Evolutionary conservation across 805 yeast genomes (phyloP).

Genomic region (Cyberlindnera mrakii): DNA sequence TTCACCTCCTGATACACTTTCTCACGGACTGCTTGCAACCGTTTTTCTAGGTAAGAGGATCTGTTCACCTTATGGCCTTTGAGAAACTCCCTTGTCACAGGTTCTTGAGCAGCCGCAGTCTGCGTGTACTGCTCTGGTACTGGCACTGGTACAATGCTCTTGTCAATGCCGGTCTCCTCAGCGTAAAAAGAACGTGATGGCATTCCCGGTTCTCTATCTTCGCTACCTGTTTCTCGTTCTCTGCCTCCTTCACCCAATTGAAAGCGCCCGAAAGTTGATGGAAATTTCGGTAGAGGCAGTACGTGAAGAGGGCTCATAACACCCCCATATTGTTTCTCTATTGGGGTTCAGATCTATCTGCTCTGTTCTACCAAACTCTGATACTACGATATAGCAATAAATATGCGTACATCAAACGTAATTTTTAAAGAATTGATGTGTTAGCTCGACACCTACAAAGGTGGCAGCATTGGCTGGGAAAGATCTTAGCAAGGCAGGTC

Average conservation of each 20-base stretch:
- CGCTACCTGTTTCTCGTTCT: not conserved
- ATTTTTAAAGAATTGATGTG: slow-evolving; percentile 37
- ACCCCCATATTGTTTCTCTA: too few relatives aligned
- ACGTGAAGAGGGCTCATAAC: too few relatives aligned
- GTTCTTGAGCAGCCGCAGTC: not conserved
- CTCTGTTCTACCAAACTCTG: too few relatives aligned
- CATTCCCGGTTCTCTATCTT: not conserved
- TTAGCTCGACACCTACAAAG: slow-evolving; percentile 88
- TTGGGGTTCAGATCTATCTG: too few relatives aligned
- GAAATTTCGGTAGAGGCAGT: too few relatives aligned
- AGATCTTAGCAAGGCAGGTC: slow-evolving; percentile 89
- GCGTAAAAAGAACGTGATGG: slow-evolving; percentile 2
- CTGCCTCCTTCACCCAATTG: not conserved
- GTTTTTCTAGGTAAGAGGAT: slow-evolving; percentile 18
- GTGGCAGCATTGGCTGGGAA: slow-evolving; percentile 99
- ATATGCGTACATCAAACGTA: slow-evolving; percentile 13
- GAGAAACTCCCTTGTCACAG: not conserved
- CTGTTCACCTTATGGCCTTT: slow-evolving; percentile 15
- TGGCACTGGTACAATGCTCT: not conserved
- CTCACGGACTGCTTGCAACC: slow-evolving; percentile 13
- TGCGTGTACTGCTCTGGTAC: not conserved
- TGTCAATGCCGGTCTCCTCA: not conserved
- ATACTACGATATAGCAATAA: too few relatives aligned
- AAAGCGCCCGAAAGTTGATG: too few relatives aligned
- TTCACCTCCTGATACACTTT: slow-evolving; percentile 12